A percentile compares a stretch with the other conserved stretches of the same genome.
phyloP scores from a whole-genome alignment of 495 filamentous ascomycete species.

The Astrothelium macrocarpum region DNA sequence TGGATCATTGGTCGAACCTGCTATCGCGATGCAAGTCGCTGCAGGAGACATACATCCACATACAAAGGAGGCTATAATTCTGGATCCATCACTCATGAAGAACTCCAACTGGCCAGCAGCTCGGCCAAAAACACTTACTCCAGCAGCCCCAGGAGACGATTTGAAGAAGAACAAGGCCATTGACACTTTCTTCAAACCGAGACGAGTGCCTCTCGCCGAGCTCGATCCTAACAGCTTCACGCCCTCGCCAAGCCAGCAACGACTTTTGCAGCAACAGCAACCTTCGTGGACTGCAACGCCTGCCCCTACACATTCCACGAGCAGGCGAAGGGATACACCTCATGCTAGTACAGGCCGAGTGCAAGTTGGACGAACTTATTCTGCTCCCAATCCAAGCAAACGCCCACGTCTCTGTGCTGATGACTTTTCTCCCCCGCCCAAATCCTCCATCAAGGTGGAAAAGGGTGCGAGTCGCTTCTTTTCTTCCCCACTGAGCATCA shows the following conservation, averaged over 20 bases:
- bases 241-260: conserved; percentile 57
- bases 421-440: conserved; percentile 26
- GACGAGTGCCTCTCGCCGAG: conserved; percentile 70
- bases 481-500: conserved; percentile 19
- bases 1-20: conserved; percentile 55
- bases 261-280: conserved; percentile 45
- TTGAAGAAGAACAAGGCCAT: conserved; percentile 60
- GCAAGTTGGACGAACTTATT: conserved; percentile 15
- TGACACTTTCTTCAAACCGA: conserved; percentile 66
- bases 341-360: conserved; percentile 2
- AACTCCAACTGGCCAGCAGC: conserved; percentile 32
- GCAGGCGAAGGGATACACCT: conserved; percentile 18
- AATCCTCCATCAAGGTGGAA: conserved; percentile 22
- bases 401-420: conserved; percentile 54
- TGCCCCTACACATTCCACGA: conserved; percentile 31
- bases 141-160: conserved; percentile 22
- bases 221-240: conserved; percentile 79
- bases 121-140: conserved; percentile 12
- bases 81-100: conserved; percentile 22
- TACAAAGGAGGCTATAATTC: conserved; percentile 61
- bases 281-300: conserved; percentile 41
- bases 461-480: conserved; percentile 52
- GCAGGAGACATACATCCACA: conserved; percentile 79
- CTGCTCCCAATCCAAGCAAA: conserved; percentile 46
- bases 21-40: conserved; percentile 68